phyloP scores from a whole-genome alignment of 495 filamentous ascomycete species.

The Pseudevernia furfuracea region DNA sequence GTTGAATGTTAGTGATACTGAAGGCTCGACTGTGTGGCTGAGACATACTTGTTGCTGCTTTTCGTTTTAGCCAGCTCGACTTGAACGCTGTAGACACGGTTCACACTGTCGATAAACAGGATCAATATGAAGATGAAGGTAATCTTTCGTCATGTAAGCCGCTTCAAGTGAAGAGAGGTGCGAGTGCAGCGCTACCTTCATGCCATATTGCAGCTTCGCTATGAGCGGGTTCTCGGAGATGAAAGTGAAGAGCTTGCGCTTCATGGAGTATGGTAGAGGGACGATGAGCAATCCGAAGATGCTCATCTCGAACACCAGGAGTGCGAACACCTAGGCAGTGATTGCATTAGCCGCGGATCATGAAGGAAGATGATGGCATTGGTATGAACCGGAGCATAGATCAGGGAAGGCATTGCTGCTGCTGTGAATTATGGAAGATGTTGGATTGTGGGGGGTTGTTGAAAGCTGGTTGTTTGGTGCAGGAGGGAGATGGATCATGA shows the following conservation, averaged over 20 bases:
- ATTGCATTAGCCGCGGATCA: constrained; percentile 9
- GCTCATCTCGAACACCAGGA: constrained; percentile 87
- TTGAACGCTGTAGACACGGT: constrained; percentile 95
- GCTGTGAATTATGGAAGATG: constrained; percentile 1
- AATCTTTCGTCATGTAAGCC: constrained; percentile 55
- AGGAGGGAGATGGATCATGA: constrained; percentile 1
- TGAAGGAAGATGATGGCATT: background rate
- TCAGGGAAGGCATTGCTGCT: constrained; percentile 32
- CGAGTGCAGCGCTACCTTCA: constrained; percentile 50
- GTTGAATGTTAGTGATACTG: constrained; percentile 27
- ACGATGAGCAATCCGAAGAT: constrained; percentile 89
- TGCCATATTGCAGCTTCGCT: constrained; percentile 72
- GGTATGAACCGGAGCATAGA: constrained; percentile 31
- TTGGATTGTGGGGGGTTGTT: constrained; percentile 3
- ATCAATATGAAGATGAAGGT: constrained; percentile 98
- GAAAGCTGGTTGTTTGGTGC: constrained; percentile 6
- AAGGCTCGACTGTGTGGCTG: constrained; percentile 5
- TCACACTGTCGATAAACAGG: constrained; percentile 96
- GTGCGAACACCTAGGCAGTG: constrained; percentile 70
- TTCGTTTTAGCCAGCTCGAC: constrained; percentile 63
- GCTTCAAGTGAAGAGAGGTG: background rate
- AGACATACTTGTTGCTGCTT: constrained; percentile 37
- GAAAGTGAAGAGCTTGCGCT: constrained; percentile 85
- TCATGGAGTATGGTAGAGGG: constrained; percentile 78
- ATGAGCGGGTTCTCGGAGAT: constrained; percentile 80